A percentile compares a stretch with the other conserved stretches of the same genome.
Conservation (phyloP, 164 flowering plant genomes). For the Stephania cephalantha region DNA sequence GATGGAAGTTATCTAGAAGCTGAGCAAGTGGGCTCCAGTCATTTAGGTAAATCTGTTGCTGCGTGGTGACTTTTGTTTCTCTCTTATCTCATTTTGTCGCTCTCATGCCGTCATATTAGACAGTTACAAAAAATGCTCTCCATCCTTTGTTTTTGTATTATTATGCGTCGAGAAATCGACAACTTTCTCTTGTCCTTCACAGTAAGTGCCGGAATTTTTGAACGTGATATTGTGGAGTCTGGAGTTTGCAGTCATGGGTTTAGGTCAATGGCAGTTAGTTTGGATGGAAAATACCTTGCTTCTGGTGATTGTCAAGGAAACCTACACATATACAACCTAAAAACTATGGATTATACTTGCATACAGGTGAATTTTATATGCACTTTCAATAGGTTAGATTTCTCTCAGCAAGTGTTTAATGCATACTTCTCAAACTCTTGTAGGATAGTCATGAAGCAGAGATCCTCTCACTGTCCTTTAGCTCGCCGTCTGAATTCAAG, state of each 20-base stretch:
- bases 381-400: background rate
- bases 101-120: background rate
- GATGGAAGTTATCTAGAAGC: conserved; percentile 11
- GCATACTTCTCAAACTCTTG: conserved; percentile 11
- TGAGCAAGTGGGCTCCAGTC: conserved; percentile 21
- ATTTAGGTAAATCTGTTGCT: conserved; percentile 33
- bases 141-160: no score
- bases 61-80: background rate
- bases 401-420: background rate
- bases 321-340: conserved; percentile 53
- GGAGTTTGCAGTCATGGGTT: conserved; percentile 36
- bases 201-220: conserved; percentile 64
- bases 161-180: background rate
- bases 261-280: conserved; percentile 61
- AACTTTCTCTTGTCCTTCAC: conserved; percentile 12
- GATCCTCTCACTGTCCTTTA: conserved; percentile 59
- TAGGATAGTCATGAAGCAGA: conserved; percentile 68
- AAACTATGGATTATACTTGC: conserved; percentile 50
- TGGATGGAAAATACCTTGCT: conserved; percentile 64
- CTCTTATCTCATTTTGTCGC: background rate
- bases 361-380: conserved; percentile 36
- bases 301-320: conserved; percentile 66
- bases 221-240: conserved; percentile 40
- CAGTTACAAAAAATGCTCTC: no score
- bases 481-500: conserved; percentile 22